Percentiles rank a stretch among this genome's conserved stretches.
Conservation (phyloP, 768 basidiomycete species). For the Mycena pura region DNA sequence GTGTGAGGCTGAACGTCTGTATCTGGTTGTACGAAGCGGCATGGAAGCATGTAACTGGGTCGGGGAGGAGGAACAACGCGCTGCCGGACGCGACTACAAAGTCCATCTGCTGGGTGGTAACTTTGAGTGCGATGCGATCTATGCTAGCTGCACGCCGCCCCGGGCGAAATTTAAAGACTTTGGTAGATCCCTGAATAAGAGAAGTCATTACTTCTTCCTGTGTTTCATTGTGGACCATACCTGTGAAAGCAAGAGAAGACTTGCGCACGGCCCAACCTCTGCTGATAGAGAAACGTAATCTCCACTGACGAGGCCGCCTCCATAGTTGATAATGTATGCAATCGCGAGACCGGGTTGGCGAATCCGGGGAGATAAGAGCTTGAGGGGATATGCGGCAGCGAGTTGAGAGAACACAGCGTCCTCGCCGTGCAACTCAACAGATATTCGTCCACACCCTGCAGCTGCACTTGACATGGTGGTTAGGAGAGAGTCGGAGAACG, state of each 20-base stretch:
- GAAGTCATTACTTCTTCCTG: background rate
- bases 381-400: conserved; percentile 85
- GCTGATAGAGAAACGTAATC: conserved; percentile 74
- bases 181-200: conserved; percentile 79
- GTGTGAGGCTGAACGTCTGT: conserved; percentile 77
- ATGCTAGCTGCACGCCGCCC: conserved; percentile 61
- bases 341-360: conserved; percentile 59
- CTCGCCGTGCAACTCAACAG: conserved; percentile 57
- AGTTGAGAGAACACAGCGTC: conserved; percentile 74
- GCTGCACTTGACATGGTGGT: conserved; percentile 37
- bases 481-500: background rate
- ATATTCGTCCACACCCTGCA: conserved; percentile 65
- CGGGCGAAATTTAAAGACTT: conserved; percentile 86
- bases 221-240: conserved; percentile 34
- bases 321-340: conserved; percentile 85
- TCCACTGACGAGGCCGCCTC: conserved; percentile 90
- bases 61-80: conserved; percentile 82
- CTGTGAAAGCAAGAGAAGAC: conserved; percentile 84
- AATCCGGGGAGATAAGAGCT: conserved; percentile 79
- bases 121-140: conserved; percentile 20
- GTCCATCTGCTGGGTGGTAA: conserved; percentile 70
- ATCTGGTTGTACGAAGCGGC: conserved; percentile 82
- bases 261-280: conserved; percentile 60
- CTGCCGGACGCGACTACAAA: conserved; percentile 59
- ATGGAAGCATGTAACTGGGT: conserved; percentile 93